phyloP scores from a whole-genome alignment of 768 basidiomycete species.

The Pleurotus eryngii region DNA sequence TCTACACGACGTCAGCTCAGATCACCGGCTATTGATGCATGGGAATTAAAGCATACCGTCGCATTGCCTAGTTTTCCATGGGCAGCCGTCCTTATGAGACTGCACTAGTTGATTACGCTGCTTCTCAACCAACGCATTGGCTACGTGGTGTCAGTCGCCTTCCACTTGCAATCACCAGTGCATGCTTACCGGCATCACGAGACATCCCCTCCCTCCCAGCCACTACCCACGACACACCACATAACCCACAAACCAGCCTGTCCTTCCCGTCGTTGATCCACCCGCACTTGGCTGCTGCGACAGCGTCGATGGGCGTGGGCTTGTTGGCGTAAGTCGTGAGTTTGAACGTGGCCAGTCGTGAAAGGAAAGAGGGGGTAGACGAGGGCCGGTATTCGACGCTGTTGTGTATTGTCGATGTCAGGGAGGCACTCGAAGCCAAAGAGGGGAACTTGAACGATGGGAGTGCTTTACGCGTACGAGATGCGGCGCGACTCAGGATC shows the following conservation, averaged over 20 bases:
- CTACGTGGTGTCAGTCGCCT: constrained; percentile 31
- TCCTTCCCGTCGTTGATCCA: constrained; percentile 86
- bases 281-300: constrained; percentile 78
- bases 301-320: constrained; percentile 68
- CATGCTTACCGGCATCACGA: constrained; percentile 70
- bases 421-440: constrained; percentile 24
- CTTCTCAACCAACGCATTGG: constrained; percentile 69
- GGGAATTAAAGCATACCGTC: constrained; percentile 48
- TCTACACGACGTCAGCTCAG: constrained; percentile 27
- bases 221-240: constrained; percentile 71
- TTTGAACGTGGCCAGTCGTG: constrained; percentile 74
- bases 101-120: constrained; percentile 64
- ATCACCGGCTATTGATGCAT: too few relatives aligned
- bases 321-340: constrained; percentile 80
- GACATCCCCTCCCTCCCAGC: constrained; percentile 67
- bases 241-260: constrained; percentile 69
- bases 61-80: constrained; percentile 80
- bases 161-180: constrained; percentile 17
- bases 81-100: constrained; percentile 78
- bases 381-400: constrained; percentile 75
- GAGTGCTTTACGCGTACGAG: constrained; percentile 48
- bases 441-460: constrained; percentile 38
- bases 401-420: constrained; percentile 24
- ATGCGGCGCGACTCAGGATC: constrained; percentile 64
- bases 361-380: constrained; percentile 68